These are phyloP conservation scores for Lasiosphaeriaceae sp. DNA, from an alignment of 495 filamentous ascomycete genomes.

Conservation along the genomic window DNA sequence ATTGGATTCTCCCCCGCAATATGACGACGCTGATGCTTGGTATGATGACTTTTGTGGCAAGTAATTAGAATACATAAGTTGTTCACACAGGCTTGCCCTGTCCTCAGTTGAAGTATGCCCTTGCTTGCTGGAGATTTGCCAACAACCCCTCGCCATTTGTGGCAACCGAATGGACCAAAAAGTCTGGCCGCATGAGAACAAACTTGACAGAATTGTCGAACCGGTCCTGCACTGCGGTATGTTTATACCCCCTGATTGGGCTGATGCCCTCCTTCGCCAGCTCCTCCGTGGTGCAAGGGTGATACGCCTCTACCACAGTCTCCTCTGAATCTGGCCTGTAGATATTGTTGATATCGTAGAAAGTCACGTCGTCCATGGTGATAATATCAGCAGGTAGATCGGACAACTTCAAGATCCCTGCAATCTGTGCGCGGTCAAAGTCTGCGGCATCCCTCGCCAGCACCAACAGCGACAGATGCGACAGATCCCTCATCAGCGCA, in stretches of 20 bases:
- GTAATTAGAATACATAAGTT: too few relatives aligned
- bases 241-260: neutral
- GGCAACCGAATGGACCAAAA: conserved; percentile 8
- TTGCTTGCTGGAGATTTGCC: neutral
- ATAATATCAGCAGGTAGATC: neutral
- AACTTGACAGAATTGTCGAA: neutral
- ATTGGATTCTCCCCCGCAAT: too few relatives aligned
- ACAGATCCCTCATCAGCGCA: conserved; percentile 1
- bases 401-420: conserved; percentile 2
- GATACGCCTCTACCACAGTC: neutral
- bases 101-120: neutral
- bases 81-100: too few relatives aligned
- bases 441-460: neutral
- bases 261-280: conserved; percentile 4
- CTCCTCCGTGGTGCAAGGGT: conserved; percentile 6
- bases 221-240: conserved; percentile 2
- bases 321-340: neutral
- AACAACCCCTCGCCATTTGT: neutral
- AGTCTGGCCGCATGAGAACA: conserved; percentile 2
- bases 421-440: neutral
- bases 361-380: conserved; percentile 8
- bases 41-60: too few relatives aligned
- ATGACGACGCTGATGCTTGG: too few relatives aligned
- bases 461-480: conserved; percentile 2
- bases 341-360: neutral